These are phyloP conservation scores for Metarhizium album DNA, from an alignment of 2,329 filamentous ascomycete species.

Conservation along the genomic window DNA sequence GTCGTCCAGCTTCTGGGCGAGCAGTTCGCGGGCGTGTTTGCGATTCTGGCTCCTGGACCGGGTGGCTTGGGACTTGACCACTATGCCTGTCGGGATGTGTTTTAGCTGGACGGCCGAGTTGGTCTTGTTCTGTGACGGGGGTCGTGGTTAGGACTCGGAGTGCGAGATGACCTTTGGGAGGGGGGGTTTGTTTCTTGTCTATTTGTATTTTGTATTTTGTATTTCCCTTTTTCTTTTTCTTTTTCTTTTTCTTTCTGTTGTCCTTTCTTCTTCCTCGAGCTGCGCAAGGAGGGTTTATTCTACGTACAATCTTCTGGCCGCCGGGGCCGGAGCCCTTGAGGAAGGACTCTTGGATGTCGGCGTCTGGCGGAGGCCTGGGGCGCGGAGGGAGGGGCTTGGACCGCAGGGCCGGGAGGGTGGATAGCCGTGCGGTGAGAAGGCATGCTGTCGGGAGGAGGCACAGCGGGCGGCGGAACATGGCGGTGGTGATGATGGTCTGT, in stretches of 20 bases:
- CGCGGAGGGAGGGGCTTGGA: conserved; percentile 59
- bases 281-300: too few species aligned
- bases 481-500: neutral
- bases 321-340: conserved; percentile 87
- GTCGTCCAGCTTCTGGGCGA: conserved; percentile 67
- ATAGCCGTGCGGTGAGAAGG: conserved; percentile 9
- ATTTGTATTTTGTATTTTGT: too few species aligned
- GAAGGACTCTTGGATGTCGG: conserved; percentile 74
- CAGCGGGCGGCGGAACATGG: neutral
- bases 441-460: neutral
- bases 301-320: conserved; percentile 79
- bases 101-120: conserved; percentile 88
- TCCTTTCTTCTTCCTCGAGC: too few species aligned
- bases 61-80: conserved; percentile 89
- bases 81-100: conserved; percentile 80
- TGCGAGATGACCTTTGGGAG: too few species aligned
- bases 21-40: conserved; percentile 66
- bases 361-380: conserved; percentile 59
- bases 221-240: too few species aligned
- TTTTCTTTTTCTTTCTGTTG: too few species aligned
- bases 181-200: too few species aligned
- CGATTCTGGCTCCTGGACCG: conserved; percentile 80
- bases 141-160: neutral
- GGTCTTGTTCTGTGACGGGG: conserved; percentile 80
- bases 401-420: conserved; percentile 20